Conservation (phyloP, 225 moss, liverwort and hornwort genomes). For the Lunularia cruciata region DNA sequence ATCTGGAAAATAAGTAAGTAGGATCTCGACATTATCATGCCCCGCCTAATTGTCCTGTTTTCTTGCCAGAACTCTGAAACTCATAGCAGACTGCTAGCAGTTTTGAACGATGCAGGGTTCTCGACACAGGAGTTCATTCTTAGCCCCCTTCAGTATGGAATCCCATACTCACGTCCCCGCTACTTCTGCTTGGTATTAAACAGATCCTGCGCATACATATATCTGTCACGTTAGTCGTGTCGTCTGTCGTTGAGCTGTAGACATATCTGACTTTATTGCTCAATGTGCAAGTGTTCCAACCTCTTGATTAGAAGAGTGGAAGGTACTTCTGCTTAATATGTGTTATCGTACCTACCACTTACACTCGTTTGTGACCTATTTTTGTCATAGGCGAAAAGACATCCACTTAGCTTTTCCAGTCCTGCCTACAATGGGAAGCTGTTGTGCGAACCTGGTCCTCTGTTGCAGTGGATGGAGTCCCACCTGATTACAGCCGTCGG, state of each 20-base stretch:
- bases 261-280: no score
- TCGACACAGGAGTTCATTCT: constrained; percentile 85
- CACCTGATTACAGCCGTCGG: constrained; percentile 11
- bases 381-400: constrained; percentile 41
- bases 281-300: no score
- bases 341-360: not conserved
- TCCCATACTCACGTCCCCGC: constrained; percentile 95
- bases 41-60: no score
- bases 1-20: no score
- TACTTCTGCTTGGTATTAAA: constrained; percentile 82
- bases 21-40: no score
- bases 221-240: no score
- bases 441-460: constrained; percentile 75
- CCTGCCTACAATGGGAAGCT: constrained; percentile 49
- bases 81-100: constrained; percentile 61
- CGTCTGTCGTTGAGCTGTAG: no score
- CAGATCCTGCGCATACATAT: no score
- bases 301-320: no score
- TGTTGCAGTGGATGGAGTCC: constrained; percentile 39
- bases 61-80: constrained; percentile 73
- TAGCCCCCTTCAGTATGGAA: constrained; percentile 88
- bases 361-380: not conserved
- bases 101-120: constrained; percentile 65
- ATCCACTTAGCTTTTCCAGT: constrained; percentile 24
- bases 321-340: no score